Evolutionary conservation across 164 flowering plant species (phyloP), one percentile per base, ranked within the genome.

Genomic region (Nymphaea colorata): DNA sequence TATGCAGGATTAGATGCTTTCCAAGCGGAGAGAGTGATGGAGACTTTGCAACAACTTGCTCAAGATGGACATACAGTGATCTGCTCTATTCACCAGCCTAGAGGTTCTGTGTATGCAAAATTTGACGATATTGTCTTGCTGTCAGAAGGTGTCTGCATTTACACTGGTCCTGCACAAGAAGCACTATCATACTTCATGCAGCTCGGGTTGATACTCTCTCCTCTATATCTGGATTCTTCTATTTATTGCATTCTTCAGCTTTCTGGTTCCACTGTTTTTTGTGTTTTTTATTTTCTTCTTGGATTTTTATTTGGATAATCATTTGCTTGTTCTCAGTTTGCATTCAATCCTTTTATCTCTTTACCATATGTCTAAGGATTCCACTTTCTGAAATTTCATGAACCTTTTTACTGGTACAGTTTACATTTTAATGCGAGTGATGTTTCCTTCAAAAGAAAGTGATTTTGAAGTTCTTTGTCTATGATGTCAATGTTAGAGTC

Each of bases 81-180:
- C 62, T 95, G 98, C 80, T 91, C 98, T 69, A 95, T 95, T 75
- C 99, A 95, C 78, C 99, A 95, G 78, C 98, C 99, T 47, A 88
- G 99, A 82, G 83, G 98, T 72, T 95, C 99, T 4, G 85, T 91
- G 1, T 91, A 95, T 80, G 79, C 62, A 61, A 95, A 91, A 83
- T 95, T 95, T 47, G 98, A 95, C 59, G 96, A 95, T 87, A 86
- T 95, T 79, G 78, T 95, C 74, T 75, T 95, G 83, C 85, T 95
- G 62, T 76, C 92, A 70, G 91, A 83, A 73, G 98, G 99, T 67
- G 77, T 85, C 66, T 80, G 91, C 59, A 79, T 91, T 53, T 95
- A 95, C 84, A 81, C 91, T 68, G 99, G 99, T 69, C 93, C 96
- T 69, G 99, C 98, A 16, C 80, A 62, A 66, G 88, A 88, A 64